Conservation (phyloP, 768 basidiomycete genomes). For the Termitomyces sp. region DNA sequence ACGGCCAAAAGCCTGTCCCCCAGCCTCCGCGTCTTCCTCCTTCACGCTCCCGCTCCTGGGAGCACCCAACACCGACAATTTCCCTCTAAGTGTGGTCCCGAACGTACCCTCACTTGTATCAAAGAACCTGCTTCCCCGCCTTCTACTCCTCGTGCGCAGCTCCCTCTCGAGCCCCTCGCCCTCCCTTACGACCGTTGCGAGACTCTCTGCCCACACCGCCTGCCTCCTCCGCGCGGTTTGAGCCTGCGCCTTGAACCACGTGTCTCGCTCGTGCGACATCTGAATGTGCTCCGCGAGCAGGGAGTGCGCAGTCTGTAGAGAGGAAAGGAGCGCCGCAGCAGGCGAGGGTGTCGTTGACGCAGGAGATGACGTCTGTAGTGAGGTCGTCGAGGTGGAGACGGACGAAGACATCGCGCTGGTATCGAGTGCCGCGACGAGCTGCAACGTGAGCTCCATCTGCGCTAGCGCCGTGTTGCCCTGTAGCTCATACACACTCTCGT, state of each 20-base stretch:
- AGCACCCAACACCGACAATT: slow-evolving; percentile 12
- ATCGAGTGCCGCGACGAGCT: slow-evolving; percentile 26
- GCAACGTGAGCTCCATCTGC: slow-evolving; percentile 73
- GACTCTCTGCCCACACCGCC: slow-evolving; percentile 84
- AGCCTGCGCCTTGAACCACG: slow-evolving; percentile 67
- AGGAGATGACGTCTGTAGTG: neutral
- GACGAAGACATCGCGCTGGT: slow-evolving; percentile 8
- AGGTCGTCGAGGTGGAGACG: neutral
- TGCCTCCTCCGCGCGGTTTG: slow-evolving; percentile 60
- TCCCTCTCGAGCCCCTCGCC: slow-evolving; percentile 82
- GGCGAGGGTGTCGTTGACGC: neutral
- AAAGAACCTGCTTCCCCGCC: slow-evolving; percentile 54
- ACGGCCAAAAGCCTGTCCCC: neutral
- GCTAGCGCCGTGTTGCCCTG: slow-evolving; percentile 65
- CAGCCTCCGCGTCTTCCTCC: neutral
- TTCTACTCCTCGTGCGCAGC: slow-evolving; percentile 54
- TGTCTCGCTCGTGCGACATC: slow-evolving; percentile 75
- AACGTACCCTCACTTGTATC: slow-evolving; percentile 24
- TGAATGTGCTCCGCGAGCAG: slow-evolving; percentile 63
- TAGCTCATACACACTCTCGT: slow-evolving; percentile 53
- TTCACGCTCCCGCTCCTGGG: neutral
- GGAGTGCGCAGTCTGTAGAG: slow-evolving; percentile 23
- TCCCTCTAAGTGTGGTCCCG: slow-evolving; percentile 14
- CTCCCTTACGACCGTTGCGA: slow-evolving; percentile 80
- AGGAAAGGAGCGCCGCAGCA: neutral